Percentiles rank a stretch among this genome's conserved stretches.
These are phyloP conservation scores for Datisca glomerata DNA, from an alignment of 306 rosid genomes.

Conservation along the genomic window DNA sequence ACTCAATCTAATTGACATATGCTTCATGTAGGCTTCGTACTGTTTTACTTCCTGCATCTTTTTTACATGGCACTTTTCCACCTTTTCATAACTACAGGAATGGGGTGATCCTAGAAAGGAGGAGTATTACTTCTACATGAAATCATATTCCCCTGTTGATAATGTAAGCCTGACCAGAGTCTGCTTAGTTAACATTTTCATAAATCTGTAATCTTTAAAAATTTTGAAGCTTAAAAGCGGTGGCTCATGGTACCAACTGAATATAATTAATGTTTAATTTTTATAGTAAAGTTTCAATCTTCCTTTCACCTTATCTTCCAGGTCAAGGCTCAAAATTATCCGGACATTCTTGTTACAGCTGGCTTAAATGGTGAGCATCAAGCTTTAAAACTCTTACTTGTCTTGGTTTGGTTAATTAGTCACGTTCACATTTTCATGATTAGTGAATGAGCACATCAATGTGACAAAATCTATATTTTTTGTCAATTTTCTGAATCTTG, in stretches of 20 bases:
- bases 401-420: not conserved
- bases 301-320: conserved; percentile 19
- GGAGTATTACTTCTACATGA: conserved; percentile 89
- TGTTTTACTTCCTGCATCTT: too few relatives aligned
- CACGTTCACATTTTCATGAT: not conserved
- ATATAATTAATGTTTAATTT: not conserved
- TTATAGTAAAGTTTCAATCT: too few relatives aligned
- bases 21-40: too few relatives aligned
- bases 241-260: not conserved
- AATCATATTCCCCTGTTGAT: conserved; percentile 94
- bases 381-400: not conserved
- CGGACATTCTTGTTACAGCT: conserved; percentile 75
- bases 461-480: too few relatives aligned
- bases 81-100: conserved; percentile 50
- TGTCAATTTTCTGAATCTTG: too few relatives aligned
- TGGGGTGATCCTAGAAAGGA: conserved; percentile 97
- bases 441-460: not conserved
- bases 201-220: too few relatives aligned
- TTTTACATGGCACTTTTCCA: too few relatives aligned
- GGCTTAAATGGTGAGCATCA: conserved; percentile 72
- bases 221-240: not conserved
- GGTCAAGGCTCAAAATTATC: conserved; percentile 76
- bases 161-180: conserved; percentile 48
- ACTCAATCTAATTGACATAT: too few relatives aligned
- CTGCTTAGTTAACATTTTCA: not conserved